These are phyloP conservation scores for Diatrype stigma DNA, from an alignment of 2,329 filamentous ascomycete genomes.

Conservation along the genomic window DNA sequence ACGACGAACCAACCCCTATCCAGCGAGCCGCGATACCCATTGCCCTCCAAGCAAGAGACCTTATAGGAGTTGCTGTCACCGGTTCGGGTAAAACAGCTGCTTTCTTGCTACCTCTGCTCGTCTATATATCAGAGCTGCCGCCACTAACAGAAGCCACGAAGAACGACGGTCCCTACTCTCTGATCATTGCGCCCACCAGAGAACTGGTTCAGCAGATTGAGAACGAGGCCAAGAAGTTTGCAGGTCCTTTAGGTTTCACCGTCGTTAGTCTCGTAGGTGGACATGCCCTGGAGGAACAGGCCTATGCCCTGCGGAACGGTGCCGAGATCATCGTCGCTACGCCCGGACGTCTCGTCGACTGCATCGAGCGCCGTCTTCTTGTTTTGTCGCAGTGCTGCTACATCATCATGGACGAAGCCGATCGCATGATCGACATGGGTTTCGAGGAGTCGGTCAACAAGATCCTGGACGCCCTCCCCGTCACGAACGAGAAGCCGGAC, in stretches of 20 bases:
- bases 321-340: constrained; percentile 99
- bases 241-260: constrained; percentile 82
- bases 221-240: constrained; percentile 88
- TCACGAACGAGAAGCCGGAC: constrained; percentile 92
- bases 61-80: constrained; percentile 97
- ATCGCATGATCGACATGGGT: constrained; percentile 97
- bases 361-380: constrained; percentile 86
- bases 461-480: constrained; percentile 90
- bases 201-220: constrained; percentile 98
- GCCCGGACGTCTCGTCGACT: constrained; percentile 93
- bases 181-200: constrained; percentile 93
- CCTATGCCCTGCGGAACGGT: constrained; percentile 82
- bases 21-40: constrained; percentile 95
- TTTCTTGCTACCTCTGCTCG: constrained; percentile 85
- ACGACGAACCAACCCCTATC: constrained; percentile 86
- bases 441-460: constrained; percentile 98
- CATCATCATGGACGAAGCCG: constrained; percentile 98
- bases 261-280: constrained; percentile 98
- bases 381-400: constrained; percentile 97
- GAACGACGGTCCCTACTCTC: constrained; percentile 94
- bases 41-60: constrained; percentile 82
- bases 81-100: constrained; percentile 98
- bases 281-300: constrained; percentile 90
- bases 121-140: constrained; percentile 90
- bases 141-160: constrained; percentile 80